phyloP scores from a whole-genome alignment of 768 basidiomycete genomes.

The Agrocybe pediades region DNA sequence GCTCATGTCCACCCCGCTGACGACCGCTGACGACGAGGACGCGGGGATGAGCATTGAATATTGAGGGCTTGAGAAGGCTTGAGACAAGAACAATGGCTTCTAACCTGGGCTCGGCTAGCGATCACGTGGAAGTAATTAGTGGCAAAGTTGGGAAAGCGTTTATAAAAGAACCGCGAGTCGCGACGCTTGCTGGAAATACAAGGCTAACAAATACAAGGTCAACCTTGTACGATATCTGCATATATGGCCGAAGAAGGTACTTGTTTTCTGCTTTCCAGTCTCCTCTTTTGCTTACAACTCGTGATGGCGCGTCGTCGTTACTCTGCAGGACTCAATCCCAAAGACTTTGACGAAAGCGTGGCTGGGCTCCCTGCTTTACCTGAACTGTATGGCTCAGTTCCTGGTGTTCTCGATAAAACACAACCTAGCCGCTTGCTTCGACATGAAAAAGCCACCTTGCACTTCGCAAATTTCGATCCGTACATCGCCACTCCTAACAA shows the following conservation, averaged over 20 bases:
- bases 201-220: constrained; percentile 9
- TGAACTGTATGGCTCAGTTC: constrained; percentile 44
- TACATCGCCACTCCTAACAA: constrained; percentile 53
- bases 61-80: background rate
- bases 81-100: constrained; percentile 5
- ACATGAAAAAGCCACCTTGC: constrained; percentile 55
- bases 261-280: background rate
- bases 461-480: constrained; percentile 77
- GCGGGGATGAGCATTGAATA: background rate
- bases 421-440: constrained; percentile 68
- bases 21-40: too few species aligned
- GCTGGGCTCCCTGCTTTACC: constrained; percentile 24
- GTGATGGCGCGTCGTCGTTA: constrained; percentile 19
- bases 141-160: background rate
- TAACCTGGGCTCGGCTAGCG: constrained; percentile 4
- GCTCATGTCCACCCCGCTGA: too few species aligned
- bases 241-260: constrained; percentile 25
- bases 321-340: constrained; percentile 5
- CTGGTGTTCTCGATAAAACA: constrained; percentile 67
- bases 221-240: background rate
- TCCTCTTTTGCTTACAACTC: constrained; percentile 1
- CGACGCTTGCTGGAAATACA: constrained; percentile 18
- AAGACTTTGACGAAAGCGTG: background rate
- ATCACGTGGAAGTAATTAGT: constrained; percentile 15
- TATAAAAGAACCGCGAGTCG: background rate